phyloP scores from a whole-genome alignment of 768 basidiomycete genomes.

The Floccularia luteovirens region DNA sequence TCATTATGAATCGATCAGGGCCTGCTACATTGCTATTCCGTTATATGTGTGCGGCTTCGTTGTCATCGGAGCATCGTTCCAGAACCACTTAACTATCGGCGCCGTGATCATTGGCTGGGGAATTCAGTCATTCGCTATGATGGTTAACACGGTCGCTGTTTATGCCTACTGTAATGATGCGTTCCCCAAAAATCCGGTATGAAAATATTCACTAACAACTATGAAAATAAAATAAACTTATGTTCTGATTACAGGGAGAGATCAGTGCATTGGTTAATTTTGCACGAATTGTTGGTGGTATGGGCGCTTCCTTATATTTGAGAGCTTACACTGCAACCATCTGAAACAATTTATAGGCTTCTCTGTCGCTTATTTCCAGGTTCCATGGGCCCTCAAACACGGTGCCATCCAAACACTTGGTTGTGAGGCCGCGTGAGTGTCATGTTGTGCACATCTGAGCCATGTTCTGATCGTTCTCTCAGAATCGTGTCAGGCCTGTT shows the following conservation, averaged over 20 bases:
- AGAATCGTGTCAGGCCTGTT: slow-evolving; percentile 43
- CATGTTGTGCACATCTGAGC: neutral
- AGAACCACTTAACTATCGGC: slow-evolving; percentile 36
- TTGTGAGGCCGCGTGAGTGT: slow-evolving; percentile 43
- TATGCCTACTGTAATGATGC: slow-evolving; percentile 30
- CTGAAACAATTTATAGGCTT: slow-evolving; percentile 22
- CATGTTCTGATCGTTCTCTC: neutral
- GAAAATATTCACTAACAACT: neutral
- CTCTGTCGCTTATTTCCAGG: slow-evolving; percentile 53
- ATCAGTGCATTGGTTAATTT: slow-evolving; percentile 48
- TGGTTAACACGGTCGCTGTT: slow-evolving; percentile 44
- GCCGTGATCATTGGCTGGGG: slow-evolving; percentile 57
- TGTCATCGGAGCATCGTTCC: slow-evolving; percentile 39
- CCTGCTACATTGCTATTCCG: slow-evolving; percentile 43
- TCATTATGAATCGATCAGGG: slow-evolving; percentile 32
- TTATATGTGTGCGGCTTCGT: slow-evolving; percentile 48
- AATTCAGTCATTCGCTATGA: slow-evolving; percentile 37
- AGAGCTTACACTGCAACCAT: neutral
- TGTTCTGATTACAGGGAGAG: slow-evolving; percentile 31
- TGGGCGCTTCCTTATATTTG: neutral
- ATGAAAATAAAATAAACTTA: neutral
- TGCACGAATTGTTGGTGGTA: slow-evolving; percentile 38
- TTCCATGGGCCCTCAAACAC: slow-evolving; percentile 45
- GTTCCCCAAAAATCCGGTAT: slow-evolving; percentile 20
- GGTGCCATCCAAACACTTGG: slow-evolving; percentile 51